Evolutionary conservation across 768 basidiomycete species (phyloP).

Genomic region (Mycena pura): DNA sequence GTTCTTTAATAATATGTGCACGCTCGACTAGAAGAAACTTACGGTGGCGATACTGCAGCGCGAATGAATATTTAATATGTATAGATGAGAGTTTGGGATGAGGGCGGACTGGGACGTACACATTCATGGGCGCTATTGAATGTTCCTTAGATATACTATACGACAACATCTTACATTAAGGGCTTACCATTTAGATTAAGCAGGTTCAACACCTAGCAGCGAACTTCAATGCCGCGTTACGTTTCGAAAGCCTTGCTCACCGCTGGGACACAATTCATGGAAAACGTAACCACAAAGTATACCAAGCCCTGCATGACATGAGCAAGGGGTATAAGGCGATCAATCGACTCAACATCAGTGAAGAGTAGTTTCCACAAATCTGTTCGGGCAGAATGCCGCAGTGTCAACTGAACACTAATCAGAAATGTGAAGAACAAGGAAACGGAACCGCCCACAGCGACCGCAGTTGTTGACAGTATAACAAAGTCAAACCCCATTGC

Average conservation of each 20-base stretch:
- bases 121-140: slow-evolving; percentile 61
- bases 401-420: slow-evolving; percentile 29
- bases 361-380: slow-evolving; percentile 75
- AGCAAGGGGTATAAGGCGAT: background rate
- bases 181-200: slow-evolving; percentile 62
- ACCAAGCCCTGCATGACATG: slow-evolving; percentile 53
- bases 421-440: background rate
- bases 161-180: slow-evolving; percentile 5
- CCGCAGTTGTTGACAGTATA: slow-evolving; percentile 61
- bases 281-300: slow-evolving; percentile 70
- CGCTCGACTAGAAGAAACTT: slow-evolving; percentile 29
- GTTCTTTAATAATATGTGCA: too few relatives aligned
- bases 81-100: background rate
- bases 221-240: background rate
- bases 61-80: slow-evolving; percentile 3
- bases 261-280: slow-evolving; percentile 71
- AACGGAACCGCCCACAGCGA: slow-evolving; percentile 46
- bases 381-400: slow-evolving; percentile 58
- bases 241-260: slow-evolving; percentile 43
- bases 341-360: slow-evolving; percentile 47
- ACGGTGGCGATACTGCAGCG: slow-evolving; percentile 59
- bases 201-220: slow-evolving; percentile 58
- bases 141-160: background rate
- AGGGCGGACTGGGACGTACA: slow-evolving; percentile 47
- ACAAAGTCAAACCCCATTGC: slow-evolving; percentile 75